Conservation (phyloP, 306 rosid genomes). For the Trichosanthes truncata region DNA sequence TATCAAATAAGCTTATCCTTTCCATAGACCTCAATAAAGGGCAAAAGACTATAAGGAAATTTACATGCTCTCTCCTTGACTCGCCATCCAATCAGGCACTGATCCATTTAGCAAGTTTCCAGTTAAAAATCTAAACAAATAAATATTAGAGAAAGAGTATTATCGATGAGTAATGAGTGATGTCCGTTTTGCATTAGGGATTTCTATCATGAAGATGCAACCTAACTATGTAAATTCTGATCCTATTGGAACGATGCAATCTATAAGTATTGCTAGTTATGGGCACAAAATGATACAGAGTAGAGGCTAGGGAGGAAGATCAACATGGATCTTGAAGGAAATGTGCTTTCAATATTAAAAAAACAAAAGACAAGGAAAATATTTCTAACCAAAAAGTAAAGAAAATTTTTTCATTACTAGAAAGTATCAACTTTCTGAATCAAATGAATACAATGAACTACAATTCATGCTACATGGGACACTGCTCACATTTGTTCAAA, state of each 20-base stretch:
- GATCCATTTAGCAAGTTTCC: background rate
- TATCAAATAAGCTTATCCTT: background rate
- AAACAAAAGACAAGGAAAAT: background rate
- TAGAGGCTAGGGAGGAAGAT: background rate
- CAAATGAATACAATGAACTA: background rate
- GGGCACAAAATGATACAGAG: background rate
- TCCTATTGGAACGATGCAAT: background rate
- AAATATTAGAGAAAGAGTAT: background rate
- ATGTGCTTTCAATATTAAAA: background rate
- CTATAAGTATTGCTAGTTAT: background rate
- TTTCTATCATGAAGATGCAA: background rate
- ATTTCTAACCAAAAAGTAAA: background rate
- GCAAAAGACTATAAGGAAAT: background rate
- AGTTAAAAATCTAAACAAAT: background rate
- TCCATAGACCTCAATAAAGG: background rate
- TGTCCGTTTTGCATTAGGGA: background rate
- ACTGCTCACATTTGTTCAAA: too few relatives aligned
- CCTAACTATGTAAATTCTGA: background rate
- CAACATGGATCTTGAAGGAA: background rate
- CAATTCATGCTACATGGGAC: background rate
- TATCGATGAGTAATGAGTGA: background rate
- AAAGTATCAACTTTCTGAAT: background rate
- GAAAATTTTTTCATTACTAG: too few relatives aligned
- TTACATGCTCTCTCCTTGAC: background rate
- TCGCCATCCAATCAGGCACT: background rate